A percentile compares a stretch with the other conserved stretches of the same genome.
Conservation (phyloP, 768 basidiomycete genomes). For the Leucosporidium creatinivorum region DNA sequence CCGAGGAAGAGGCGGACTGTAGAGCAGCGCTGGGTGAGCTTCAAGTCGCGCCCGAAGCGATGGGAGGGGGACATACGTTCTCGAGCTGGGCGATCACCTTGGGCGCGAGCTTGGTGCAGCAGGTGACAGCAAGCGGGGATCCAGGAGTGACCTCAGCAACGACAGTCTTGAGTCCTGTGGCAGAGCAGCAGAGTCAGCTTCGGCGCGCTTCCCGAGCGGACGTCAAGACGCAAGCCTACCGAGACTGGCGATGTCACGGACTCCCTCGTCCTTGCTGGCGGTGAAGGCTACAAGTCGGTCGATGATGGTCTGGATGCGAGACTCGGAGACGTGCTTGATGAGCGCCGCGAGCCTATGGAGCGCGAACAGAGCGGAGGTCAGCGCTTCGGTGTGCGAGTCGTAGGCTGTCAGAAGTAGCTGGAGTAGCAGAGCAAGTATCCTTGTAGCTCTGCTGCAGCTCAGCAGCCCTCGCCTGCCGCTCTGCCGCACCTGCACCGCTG, state of each 20-base stretch:
- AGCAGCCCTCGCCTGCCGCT: background rate
- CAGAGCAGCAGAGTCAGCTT: constrained; percentile 3
- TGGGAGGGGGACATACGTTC: constrained; percentile 50
- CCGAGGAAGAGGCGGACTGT: constrained; percentile 39
- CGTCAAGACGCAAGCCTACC: constrained; percentile 50
- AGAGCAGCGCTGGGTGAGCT: background rate
- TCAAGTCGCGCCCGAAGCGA: background rate
- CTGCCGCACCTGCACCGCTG: background rate
- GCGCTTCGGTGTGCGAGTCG: background rate
- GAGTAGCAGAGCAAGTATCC: too few relatives aligned
- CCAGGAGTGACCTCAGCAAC: constrained; percentile 80
- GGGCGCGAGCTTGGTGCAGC: constrained; percentile 75
- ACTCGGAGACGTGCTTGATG: constrained; percentile 77
- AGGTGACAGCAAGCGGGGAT: constrained; percentile 66
- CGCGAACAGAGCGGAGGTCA: background rate
- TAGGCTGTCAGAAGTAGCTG: background rate
- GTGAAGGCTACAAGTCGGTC: constrained; percentile 84
- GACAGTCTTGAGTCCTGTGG: constrained; percentile 82
- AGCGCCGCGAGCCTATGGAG: constrained; percentile 68
- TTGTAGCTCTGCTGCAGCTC: background rate
- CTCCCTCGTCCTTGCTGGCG: constrained; percentile 70
- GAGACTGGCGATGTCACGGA: constrained; percentile 86
- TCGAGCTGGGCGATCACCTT: constrained; percentile 71
- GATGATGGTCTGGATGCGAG: constrained; percentile 75
- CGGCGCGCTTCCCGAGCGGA: too few relatives aligned